These are phyloP conservation scores for Naganishia antarctica DNA, from an alignment of 768 basidiomycete species.

Conservation along the genomic window DNA sequence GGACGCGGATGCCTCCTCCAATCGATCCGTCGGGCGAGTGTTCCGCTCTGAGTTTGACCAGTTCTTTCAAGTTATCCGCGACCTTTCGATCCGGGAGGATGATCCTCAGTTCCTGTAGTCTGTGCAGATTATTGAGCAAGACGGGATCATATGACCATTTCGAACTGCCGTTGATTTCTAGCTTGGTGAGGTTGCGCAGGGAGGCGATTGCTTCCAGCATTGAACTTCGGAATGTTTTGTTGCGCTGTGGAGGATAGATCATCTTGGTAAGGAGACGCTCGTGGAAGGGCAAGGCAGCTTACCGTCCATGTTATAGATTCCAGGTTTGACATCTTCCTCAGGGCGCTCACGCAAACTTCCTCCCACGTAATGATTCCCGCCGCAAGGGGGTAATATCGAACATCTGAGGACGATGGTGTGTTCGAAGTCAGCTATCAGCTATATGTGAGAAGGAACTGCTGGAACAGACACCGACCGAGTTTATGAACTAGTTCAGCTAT, in stretches of 20 bases:
- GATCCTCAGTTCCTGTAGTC: conserved; percentile 20
- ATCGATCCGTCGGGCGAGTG: background rate
- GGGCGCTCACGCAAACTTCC: conserved; percentile 16
- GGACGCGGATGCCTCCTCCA: background rate
- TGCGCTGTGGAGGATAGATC: conserved; percentile 5
- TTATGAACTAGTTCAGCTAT: conserved; percentile 15
- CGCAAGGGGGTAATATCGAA: conserved; percentile 25
- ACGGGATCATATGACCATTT: conserved; percentile 17
- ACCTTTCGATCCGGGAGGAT: conserved; percentile 24
- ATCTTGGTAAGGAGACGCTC: background rate
- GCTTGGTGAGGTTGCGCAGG: conserved; percentile 4
- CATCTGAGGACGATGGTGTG: background rate
- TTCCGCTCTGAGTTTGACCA: conserved; percentile 8
- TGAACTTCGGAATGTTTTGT: conserved; percentile 15
- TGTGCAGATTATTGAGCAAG: conserved; percentile 3
- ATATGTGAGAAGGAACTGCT: background rate
- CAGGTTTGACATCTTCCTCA: conserved; percentile 20
- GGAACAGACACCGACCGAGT: background rate
- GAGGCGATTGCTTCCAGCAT: conserved; percentile 12
- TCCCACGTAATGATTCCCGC: conserved; percentile 6
- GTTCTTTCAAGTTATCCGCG: background rate
- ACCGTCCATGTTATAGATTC: conserved; percentile 26
- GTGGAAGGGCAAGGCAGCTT: background rate
- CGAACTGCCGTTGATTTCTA: conserved; percentile 27
- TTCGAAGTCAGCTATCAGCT: background rate